A percentile compares a stretch with the other conserved stretches of the same genome.
Conservation (phyloP, 495 filamentous ascomycete species). For the Schizothecium vesticola region DNA sequence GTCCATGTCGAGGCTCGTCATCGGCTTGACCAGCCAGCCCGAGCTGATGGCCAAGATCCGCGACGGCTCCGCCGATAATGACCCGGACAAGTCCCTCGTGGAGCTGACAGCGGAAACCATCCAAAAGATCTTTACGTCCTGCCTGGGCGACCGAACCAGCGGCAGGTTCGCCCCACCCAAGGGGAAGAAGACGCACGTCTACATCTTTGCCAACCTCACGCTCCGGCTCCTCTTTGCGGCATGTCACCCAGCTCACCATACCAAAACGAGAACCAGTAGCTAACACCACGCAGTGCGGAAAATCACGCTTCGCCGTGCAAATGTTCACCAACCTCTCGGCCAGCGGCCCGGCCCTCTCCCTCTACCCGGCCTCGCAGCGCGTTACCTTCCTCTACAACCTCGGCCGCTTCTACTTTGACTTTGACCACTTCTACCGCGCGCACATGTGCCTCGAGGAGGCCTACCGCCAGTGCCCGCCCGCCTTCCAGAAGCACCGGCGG, state of each 20-base stretch:
- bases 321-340: constrained; percentile 87
- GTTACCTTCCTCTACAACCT: constrained; percentile 94
- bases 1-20: constrained; percentile 71
- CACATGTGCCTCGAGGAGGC: constrained; percentile 68
- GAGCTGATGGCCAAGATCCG: constrained; percentile 58
- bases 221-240: constrained; percentile 85
- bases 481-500: constrained; percentile 64
- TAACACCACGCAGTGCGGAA: constrained; percentile 45
- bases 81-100: constrained; percentile 66
- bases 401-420: constrained; percentile 79
- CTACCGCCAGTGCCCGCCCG: constrained; percentile 68
- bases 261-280: background rate
- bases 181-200: constrained; percentile 82
- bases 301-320: constrained; percentile 64
- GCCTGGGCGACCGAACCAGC: constrained; percentile 73
- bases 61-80: constrained; percentile 44
- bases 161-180: constrained; percentile 56
- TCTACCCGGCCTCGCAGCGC: constrained; percentile 81
- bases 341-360: constrained; percentile 67
- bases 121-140: constrained; percentile 85
- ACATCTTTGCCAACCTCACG: constrained; percentile 84
- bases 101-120: constrained; percentile 82
- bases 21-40: constrained; percentile 70
- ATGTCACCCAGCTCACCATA: constrained; percentile 10
- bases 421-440: constrained; percentile 71